Evolutionary conservation across 306 rosid genomes (phyloP), one percentile per base, ranked within the genome.

Genomic region (Vigna nakashimae): DNA sequence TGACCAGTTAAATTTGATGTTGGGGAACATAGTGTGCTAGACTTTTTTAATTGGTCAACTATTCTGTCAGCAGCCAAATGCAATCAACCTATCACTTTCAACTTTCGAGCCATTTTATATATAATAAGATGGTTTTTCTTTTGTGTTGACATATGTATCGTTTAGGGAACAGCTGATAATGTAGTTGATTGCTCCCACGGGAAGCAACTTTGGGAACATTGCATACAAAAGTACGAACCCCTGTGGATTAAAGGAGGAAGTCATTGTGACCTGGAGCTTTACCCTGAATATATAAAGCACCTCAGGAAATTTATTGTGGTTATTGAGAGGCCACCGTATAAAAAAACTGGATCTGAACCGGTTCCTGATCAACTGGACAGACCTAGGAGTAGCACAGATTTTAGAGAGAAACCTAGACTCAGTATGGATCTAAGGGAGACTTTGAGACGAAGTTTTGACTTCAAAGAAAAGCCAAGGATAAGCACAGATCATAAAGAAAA

Each of bases 151-250:
- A 56, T 63, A 3, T 79, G 30, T 30, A 45, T 50, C 64, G 79
- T 67, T 65, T 82, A 94, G 98, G 98, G 98, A 75, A 92, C 95
- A 0, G 87, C 76, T 48, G 98, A 92, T 40, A 97, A 95, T 55
- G 98, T 92, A 43, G 98, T 95, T 20, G 92, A 88, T 79, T 95
- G 93, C 89, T 95, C 98, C 51, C 98, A 95, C 58, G 98, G 98
- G 68, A 95, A 91, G 87, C 92, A 89, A 78, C 98, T 95, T 62
- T 92, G 98, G 98, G 97, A 95, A 60, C 86, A 65, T 15, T 95
- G 98, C 85, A 95, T 87, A 83, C 93, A 92, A 79, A 95, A 95
- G 83, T 92, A 95, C 36, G 98, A 95, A 71, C 98, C 98, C 5
- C 74, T 95, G n/a, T 95, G 98, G 98, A 83, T 95, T 65, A 89